Conservation (phyloP, 139 green algal genomes). For the Bryopsis sp. region DNA sequence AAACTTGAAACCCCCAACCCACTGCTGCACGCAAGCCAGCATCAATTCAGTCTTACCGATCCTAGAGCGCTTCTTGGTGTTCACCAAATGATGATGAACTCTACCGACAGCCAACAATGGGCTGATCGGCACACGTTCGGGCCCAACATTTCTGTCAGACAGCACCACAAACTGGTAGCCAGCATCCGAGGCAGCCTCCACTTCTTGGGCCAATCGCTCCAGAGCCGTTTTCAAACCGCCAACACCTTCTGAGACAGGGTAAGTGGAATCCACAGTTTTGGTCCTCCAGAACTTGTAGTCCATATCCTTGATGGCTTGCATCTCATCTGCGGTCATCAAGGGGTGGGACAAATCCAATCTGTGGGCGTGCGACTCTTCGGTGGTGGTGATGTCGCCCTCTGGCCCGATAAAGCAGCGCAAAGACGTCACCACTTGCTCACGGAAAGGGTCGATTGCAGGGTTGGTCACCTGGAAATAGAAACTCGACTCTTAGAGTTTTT, state of each 20-base stretch:
- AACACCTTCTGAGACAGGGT: conserved; percentile 51
- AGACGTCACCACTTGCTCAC: conserved; percentile 87
- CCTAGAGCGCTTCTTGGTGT: conserved; percentile 7
- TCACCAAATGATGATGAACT: conserved; percentile 85
- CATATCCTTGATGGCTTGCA: conserved; percentile 73
- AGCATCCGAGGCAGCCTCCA: conserved; percentile 57
- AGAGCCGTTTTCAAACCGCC: conserved; percentile 61
- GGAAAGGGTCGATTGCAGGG: conserved; percentile 91
- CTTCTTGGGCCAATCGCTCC: conserved; percentile 61
- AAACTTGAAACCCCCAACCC: conserved; percentile 8
- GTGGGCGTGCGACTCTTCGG: conserved; percentile 42
- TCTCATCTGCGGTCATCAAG: conserved; percentile 68
- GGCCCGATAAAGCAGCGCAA: conserved; percentile 85
- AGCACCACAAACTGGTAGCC: conserved; percentile 72
- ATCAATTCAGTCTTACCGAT: not conserved
- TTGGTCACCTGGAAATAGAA: conserved; percentile 75
- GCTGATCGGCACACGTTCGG: conserved; percentile 56
- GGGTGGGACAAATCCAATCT: conserved; percentile 73
- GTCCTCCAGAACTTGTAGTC: conserved; percentile 50
- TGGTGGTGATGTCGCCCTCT: conserved; percentile 72
- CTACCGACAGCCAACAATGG: conserved; percentile 72
- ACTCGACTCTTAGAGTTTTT: not conserved
- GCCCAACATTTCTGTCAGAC: conserved; percentile 15
- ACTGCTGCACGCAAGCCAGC: not conserved
- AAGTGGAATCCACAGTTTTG: conserved; percentile 82